Evolutionary conservation across 805 yeast genomes (phyloP), one percentile per base, ranked within the genome.

Genomic region (Kuraishia molischiana): DNA sequence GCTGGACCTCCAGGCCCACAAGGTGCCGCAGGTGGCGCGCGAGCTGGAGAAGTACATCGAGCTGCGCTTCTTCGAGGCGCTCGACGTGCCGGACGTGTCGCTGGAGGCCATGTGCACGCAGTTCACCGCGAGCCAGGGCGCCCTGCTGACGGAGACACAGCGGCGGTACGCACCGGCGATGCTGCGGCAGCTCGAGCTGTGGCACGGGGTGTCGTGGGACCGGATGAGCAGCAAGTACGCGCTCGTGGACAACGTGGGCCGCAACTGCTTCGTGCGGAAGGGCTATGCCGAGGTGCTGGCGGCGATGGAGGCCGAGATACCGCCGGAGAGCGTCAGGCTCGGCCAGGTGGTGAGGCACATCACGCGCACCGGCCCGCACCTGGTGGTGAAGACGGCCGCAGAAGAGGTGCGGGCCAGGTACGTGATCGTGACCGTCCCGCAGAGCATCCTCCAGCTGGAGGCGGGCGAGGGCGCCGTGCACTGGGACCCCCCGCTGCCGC

Each of bases 201-300:
- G 94, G 90, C 82, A 77, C 53, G 96, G 95, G 1, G 64, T 80
- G 22, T 67, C 79, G 19, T 77, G 86, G 77, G 71, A 69, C 17
- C 54, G 58, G 17, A 66, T 81, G 51, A 81, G 94, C 47, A 79
- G 81, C 3, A 79, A 79, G 46, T 79, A 72, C 50, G 69, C 86
- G 1, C 56, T 70, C n/a, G 71, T 79, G 54, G 85, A 75, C 41
- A 79, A 78, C 47, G 77, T 74, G 36, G 95, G 96, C 1, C 66
- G 95, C 47, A 79, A 87, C 51, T 77, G 87, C n/a, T 64, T 74
- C 43, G 80, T 80, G 35, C 52, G 67, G 36, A 67, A 72, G 45
- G 85, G 85, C 0, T 81, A 78, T 54, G 72, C 66, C 35, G 49
- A 53, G 10, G 59, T 85, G 1, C 56, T 79, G 17, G 60, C 73